Percentiles rank a stretch among this genome's conserved stretches.
phyloP scores from a whole-genome alignment of 306 rosid species.

The Macrotyloma uniflorum region DNA sequence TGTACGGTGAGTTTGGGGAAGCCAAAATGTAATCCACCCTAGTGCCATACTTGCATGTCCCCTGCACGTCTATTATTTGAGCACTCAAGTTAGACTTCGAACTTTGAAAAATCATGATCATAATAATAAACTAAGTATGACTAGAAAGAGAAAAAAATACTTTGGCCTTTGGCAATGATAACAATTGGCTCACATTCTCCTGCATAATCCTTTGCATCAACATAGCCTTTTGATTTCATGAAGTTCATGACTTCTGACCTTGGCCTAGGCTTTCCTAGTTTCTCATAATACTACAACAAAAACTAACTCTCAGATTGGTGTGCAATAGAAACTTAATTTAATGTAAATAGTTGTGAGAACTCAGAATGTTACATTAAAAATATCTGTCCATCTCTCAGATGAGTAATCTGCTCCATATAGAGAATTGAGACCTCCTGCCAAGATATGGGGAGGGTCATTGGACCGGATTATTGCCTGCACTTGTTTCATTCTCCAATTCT shows the following conservation, averaged over 20 bases:
- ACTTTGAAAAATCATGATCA: slow-evolving; percentile 13
- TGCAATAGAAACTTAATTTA: neutral
- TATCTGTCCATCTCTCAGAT: slow-evolving; percentile 74
- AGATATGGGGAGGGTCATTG: slow-evolving; percentile 72
- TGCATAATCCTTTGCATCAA: slow-evolving; percentile 74
- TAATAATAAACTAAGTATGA: neutral
- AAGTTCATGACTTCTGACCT: slow-evolving; percentile 78
- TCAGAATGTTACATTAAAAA: slow-evolving; percentile 56
- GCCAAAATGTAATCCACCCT: slow-evolving; percentile 79
- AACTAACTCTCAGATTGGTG: neutral
- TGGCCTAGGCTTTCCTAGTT: slow-evolving; percentile 85
- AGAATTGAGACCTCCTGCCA: slow-evolving; percentile 85
- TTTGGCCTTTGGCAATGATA: slow-evolving; percentile 91
- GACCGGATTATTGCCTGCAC: slow-evolving; percentile 67
- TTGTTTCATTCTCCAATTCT: slow-evolving; percentile 93
- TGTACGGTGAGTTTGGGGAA: slow-evolving; percentile 58
- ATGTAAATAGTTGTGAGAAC: neutral
- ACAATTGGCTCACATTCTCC: slow-evolving; percentile 88
- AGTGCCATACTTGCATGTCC: slow-evolving; percentile 91
- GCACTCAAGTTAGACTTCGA: slow-evolving; percentile 19
- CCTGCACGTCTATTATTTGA: slow-evolving; percentile 75
- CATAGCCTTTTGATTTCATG: slow-evolving; percentile 69
- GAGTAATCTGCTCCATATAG: slow-evolving; percentile 72
- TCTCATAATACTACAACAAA: slow-evolving; percentile 67
- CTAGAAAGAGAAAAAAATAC: slow-evolving; percentile 36